A percentile compares a stretch with the other conserved stretches of the same genome.
phyloP scores from a whole-genome alignment of 2,329 filamentous ascomycete species.

The Fusarium sp. region DNA sequence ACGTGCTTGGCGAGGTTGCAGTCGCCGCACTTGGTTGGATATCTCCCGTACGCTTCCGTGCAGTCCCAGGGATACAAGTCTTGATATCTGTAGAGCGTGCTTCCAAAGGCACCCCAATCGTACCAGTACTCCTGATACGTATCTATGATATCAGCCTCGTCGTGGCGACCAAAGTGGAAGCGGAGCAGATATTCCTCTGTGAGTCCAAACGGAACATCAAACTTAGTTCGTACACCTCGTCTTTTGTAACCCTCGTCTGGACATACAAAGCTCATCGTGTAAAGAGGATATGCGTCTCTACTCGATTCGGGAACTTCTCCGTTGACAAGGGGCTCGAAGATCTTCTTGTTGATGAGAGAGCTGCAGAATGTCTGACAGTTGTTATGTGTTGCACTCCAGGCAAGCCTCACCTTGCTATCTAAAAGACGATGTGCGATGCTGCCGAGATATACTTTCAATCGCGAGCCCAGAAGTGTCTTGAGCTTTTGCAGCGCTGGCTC shows the following conservation, averaged over 20 bases:
- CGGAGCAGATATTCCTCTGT: conserved; percentile 59
- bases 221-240: conserved; percentile 50
- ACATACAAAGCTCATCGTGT: conserved; percentile 58
- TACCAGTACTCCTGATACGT: conserved; percentile 61
- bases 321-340: conserved; percentile 49
- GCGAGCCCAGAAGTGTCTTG: conserved; percentile 42
- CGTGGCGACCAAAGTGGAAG: conserved; percentile 56
- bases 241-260: conserved; percentile 47
- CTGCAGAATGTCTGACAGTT: conserved; percentile 58
- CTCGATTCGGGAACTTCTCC: neutral
- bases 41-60: conserved; percentile 58
- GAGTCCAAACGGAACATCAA: conserved; percentile 56
- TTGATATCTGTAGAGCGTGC: conserved; percentile 56
- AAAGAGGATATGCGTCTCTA: conserved; percentile 42
- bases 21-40: conserved; percentile 54
- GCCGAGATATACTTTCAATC: conserved; percentile 50
- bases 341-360: conserved; percentile 49
- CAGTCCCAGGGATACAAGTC: conserved; percentile 63
- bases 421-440: conserved; percentile 51
- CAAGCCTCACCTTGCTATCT: conserved; percentile 44
- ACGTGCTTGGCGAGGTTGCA: conserved; percentile 61
- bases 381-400: conserved; percentile 53
- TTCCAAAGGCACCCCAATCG: conserved; percentile 59
- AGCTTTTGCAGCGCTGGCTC: conserved; percentile 37
- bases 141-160: conserved; percentile 60